These are phyloP conservation scores for Straminergon stramineum DNA, from an alignment of 225 moss, liverwort and hornwort species.

Conservation along the genomic window DNA sequence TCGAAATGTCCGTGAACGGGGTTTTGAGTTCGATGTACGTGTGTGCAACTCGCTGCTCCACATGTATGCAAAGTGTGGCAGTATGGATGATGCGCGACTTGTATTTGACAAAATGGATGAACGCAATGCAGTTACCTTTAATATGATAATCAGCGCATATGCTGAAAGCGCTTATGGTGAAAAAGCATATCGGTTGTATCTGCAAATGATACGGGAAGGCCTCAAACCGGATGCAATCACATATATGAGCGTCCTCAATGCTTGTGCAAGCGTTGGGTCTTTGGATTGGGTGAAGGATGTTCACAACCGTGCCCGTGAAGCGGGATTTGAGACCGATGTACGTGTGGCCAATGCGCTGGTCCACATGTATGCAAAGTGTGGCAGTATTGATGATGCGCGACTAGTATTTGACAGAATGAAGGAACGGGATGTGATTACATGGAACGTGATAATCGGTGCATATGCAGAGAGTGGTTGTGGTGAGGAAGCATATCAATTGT, in stretches of 20 bases:
- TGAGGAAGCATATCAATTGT: not conserved
- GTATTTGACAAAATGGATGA: not conserved
- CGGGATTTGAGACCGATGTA: not conserved
- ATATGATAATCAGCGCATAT: not conserved
- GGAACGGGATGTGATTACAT: not conserved
- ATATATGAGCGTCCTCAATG: not conserved
- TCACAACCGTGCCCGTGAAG: not conserved
- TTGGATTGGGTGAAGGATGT: not conserved
- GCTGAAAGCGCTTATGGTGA: not conserved
- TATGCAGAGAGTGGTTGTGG: not conserved
- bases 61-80: not conserved
- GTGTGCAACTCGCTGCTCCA: not conserved
- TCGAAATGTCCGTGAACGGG: not conserved
- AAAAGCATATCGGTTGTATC: not conserved
- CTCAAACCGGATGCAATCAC: not conserved
- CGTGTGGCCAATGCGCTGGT: not conserved
- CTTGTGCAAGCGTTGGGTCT: not conserved
- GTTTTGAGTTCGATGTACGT: not conserved
- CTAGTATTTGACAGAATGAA: not conserved
- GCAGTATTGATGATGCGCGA: not conserved
- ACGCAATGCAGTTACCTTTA: not conserved
- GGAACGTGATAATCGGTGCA: not conserved
- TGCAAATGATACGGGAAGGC: not conserved
- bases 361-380: not conserved
- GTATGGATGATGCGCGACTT: not conserved